phyloP scores from a whole-genome alignment of 768 basidiomycete genomes.

The Xerocomus brunneocitrinus region DNA sequence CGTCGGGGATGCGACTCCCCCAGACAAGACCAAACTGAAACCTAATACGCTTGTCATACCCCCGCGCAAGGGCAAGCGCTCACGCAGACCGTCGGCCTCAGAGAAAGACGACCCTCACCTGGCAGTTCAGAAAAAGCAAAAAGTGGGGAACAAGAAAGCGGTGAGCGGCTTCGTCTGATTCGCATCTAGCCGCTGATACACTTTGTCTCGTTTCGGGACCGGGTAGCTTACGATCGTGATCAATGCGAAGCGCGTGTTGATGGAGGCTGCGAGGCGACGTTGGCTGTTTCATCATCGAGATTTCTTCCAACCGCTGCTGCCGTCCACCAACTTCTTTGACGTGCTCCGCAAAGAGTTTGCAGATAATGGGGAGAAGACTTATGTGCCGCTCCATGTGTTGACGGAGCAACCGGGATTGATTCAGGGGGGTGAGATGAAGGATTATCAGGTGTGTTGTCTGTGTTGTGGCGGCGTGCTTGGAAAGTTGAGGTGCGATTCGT shows the following conservation, averaged over 20 bases:
- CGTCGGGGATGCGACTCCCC: conserved; percentile 26
- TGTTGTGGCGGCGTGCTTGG: background rate
- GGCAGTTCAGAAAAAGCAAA: conserved; percentile 26
- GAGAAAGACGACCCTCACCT: background rate
- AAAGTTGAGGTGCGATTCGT: background rate
- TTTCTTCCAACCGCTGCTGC: conserved; percentile 46
- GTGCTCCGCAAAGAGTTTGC: conserved; percentile 29
- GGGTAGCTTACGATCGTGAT: conserved; percentile 38
- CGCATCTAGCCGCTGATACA: background rate
- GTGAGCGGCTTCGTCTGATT: conserved; percentile 23
- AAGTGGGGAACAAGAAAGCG: conserved; percentile 37
- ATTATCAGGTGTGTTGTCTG: conserved; percentile 51
- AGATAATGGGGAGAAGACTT: conserved; percentile 27
- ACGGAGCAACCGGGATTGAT: conserved; percentile 49
- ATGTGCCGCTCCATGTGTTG: conserved; percentile 36
- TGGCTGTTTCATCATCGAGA: conserved; percentile 45
- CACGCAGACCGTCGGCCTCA: conserved; percentile 7
- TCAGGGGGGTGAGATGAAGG: conserved; percentile 59
- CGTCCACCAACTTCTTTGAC: conserved; percentile 37
- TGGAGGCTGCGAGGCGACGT: conserved; percentile 40
- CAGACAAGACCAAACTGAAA: background rate
- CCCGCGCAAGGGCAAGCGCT: conserved; percentile 15
- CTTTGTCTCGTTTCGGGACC: background rate
- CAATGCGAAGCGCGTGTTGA: conserved; percentile 33
- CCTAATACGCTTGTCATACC: conserved; percentile 13